Evolutionary conservation across 352 stramenopile genomes (phyloP).

Genomic region (Phytophthora fragariaefolia): DNA sequence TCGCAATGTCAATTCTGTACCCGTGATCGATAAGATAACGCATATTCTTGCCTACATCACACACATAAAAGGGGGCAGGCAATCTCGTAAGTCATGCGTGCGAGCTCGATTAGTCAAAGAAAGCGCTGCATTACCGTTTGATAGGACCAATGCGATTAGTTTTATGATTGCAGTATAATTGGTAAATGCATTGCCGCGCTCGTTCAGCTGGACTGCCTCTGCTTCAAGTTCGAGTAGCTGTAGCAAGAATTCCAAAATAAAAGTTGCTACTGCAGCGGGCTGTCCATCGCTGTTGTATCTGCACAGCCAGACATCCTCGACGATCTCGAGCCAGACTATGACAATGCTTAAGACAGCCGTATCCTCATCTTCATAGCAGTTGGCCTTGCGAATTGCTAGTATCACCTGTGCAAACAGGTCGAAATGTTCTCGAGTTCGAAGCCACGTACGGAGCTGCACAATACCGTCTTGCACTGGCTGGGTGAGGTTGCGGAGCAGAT

Average conservation of each 20-base stretch:
- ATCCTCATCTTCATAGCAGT: neutral
- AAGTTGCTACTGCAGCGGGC: constrained; percentile 19
- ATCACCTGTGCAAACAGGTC: constrained; percentile 19
- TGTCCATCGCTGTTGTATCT: constrained; percentile 43
- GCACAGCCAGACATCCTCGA: constrained; percentile 40
- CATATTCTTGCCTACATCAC: constrained; percentile 33
- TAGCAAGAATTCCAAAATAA: constrained; percentile 31
- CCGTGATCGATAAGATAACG: constrained; percentile 5
- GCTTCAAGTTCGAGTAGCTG: constrained; percentile 18
- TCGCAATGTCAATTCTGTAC: constrained; percentile 28
- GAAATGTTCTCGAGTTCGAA: constrained; percentile 30
- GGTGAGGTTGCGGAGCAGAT: constrained; percentile 45
- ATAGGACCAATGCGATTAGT: constrained; percentile 25
- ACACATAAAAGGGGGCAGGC: neutral
- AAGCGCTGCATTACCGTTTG: constrained; percentile 34
- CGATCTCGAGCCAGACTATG: constrained; percentile 35
- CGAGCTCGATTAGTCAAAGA: no score
- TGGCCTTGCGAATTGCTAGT: constrained; percentile 9
- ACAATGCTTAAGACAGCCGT: constrained; percentile 17
- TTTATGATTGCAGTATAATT: constrained; percentile 26
- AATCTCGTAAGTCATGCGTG: no score
- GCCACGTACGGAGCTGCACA: constrained; percentile 11
- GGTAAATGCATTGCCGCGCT: neutral
- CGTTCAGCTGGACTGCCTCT: neutral
- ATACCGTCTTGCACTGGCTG: neutral